Evolutionary conservation across 495 filamentous ascomycete genomes (phyloP).

Genomic region (Penicillium lividum): DNA sequence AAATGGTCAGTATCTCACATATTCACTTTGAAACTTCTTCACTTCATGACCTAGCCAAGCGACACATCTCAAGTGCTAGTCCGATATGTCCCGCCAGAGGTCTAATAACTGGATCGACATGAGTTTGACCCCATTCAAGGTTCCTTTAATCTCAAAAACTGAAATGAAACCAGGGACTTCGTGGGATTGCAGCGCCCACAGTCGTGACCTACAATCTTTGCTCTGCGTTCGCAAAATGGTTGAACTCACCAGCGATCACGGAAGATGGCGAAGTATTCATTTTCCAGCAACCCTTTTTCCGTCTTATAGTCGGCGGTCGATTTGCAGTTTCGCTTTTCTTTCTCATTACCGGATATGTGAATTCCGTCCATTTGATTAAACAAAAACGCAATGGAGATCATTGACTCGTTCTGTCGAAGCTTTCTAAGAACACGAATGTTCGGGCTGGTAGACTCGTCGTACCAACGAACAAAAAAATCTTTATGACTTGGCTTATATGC

Average conservation of each 20-base stretch:
- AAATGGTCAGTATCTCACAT: too few species aligned
- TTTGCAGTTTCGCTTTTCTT: slow-evolving; percentile 17
- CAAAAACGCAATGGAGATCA: slow-evolving; percentile 13
- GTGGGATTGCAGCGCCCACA: slow-evolving; percentile 12
- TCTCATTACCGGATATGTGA: slow-evolving; percentile 20
- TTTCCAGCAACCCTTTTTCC: slow-evolving; percentile 19
- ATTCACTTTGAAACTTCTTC: neutral
- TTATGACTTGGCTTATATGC: slow-evolving; percentile 13
- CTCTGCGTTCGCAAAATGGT: slow-evolving; percentile 19
- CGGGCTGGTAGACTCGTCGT: slow-evolving; percentile 12
- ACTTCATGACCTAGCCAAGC: neutral
- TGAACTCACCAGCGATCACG: slow-evolving; percentile 15
- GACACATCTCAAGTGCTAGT: neutral
- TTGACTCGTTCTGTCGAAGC: slow-evolving; percentile 3
- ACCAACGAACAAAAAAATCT: slow-evolving; percentile 12
- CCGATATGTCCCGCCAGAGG: slow-evolving; percentile 7
- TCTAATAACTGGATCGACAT: slow-evolving; percentile 21
- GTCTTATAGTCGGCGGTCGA: slow-evolving; percentile 14
- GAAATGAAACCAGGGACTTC: slow-evolving; percentile 11
- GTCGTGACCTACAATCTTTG: slow-evolving; percentile 21
- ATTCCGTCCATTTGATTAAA: slow-evolving; percentile 12
- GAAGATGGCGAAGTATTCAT: slow-evolving; percentile 9
- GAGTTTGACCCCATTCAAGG: neutral
- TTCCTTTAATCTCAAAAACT: neutral
- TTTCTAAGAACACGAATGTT: slow-evolving; percentile 13